phyloP scores from a whole-genome alignment of 768 basidiomycete species.

The Suillus bovinus region DNA sequence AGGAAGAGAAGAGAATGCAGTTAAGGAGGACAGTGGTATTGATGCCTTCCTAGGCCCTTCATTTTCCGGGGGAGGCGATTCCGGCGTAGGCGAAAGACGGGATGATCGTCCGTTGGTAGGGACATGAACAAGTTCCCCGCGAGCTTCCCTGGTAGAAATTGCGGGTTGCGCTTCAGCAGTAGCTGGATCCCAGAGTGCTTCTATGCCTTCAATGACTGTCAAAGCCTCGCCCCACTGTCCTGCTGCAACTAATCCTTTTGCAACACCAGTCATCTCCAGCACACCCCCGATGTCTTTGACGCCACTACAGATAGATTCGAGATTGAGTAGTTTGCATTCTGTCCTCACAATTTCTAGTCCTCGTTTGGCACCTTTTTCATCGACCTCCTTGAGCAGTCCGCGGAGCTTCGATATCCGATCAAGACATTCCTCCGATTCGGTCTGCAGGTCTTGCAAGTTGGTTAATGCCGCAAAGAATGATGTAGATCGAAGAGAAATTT shows the following conservation, averaged over 20 bases:
- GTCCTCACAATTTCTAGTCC: conserved; percentile 75
- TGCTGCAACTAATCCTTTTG: conserved; percentile 70
- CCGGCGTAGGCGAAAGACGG: conserved; percentile 39
- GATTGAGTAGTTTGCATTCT: conserved; percentile 59
- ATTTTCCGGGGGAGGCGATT: conserved; percentile 19
- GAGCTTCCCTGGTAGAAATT: conserved; percentile 10
- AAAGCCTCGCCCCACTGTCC: conserved; percentile 91
- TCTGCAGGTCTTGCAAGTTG: conserved; percentile 90
- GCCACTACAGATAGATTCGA: conserved; percentile 61
- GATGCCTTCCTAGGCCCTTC: conserved; percentile 33
- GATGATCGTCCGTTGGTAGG: conserved; percentile 23
- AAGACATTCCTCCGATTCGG: conserved; percentile 84
- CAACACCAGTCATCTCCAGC: conserved; percentile 74
- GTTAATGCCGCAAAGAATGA: conserved; percentile 96
- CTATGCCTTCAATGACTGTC: conserved; percentile 67
- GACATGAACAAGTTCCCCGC: conserved; percentile 13
- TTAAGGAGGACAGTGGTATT: conserved; percentile 65
- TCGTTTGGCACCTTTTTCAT: conserved; percentile 72
- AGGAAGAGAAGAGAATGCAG: conserved; percentile 77
- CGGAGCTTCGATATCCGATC: conserved; percentile 74
- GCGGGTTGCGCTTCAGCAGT: conserved; percentile 8
- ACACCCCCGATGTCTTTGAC: conserved; percentile 67
- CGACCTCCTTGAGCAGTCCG: conserved; percentile 69
- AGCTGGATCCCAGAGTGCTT: conserved; percentile 51
- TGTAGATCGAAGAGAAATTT: conserved; percentile 86